Evolutionary conservation across 2,329 filamentous ascomycete genomes (phyloP).

Genomic region (Pyricularia grisea): DNA sequence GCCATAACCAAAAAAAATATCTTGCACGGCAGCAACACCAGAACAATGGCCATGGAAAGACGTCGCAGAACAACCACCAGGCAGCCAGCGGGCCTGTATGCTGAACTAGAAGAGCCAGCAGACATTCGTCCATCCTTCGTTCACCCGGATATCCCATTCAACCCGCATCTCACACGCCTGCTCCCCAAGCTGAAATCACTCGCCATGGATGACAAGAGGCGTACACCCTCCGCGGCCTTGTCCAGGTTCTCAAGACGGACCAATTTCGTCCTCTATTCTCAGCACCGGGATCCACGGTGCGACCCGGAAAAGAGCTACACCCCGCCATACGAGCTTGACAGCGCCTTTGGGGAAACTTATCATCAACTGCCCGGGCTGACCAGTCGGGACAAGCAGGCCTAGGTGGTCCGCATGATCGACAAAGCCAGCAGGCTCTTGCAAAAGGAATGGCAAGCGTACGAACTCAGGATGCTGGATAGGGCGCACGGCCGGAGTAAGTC

Average conservation of each 20-base stretch:
- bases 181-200: conserved; percentile 9
- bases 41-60: neutral
- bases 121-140: conserved; percentile 10
- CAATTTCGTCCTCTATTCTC: conserved; percentile 1
- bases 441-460: neutral
- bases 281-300: neutral
- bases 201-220: conserved; percentile 12
- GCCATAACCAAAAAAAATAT: neutral
- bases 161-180: conserved; percentile 13
- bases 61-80: neutral
- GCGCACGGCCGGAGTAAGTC: neutral
- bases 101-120: conserved; percentile 11
- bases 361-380: conserved; percentile 2
- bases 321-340: conserved; percentile 1
- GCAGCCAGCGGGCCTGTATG: conserved; percentile 13
- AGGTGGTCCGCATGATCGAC: conserved; percentile 1
- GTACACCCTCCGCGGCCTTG: conserved; percentile 6
- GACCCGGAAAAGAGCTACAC: neutral
- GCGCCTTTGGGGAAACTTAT: neutral
- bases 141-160: conserved; percentile 15
- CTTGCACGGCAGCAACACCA: neutral
- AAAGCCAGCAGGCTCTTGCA: neutral
- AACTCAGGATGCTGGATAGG: neutral
- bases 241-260: conserved; percentile 9
- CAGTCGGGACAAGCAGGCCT: conserved; percentile 3